Evolutionary conservation across 1,284 basidiomycete genomes (phyloP), one percentile per base, ranked within the genome.

Genomic region (Psilocybe mexicana): DNA sequence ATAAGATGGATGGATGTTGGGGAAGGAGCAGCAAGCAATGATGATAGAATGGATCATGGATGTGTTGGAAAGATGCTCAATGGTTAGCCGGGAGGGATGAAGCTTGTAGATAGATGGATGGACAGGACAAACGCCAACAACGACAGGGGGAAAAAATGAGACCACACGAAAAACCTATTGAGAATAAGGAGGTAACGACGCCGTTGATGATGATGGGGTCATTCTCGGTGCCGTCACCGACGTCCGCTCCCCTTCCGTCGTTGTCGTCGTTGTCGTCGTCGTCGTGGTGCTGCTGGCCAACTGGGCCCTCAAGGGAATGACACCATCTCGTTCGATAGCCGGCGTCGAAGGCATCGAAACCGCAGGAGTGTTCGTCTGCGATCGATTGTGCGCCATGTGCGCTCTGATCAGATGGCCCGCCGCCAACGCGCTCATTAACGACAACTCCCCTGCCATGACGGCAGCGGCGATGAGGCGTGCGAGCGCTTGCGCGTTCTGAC

Each of bases 381-480:
- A 87, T 46, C 90, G 79, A 70, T 93, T 94, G 75, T 93, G 90
- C n/a, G 82, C 84, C 77, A 96, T 85, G 71, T 96, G 93, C 26
- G 94, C 94, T 48, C 88, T 83, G 69, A 96, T 92, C 60, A 96
- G 81, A 70, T 96, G 94, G 1, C 95, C 95, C 0, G 94, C 94
- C 0, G 94, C 94, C 26, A 98, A 83, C 1, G 95, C 94, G 62
- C 87, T 87, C 72, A 98, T 83, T 62, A 98, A 81, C 18, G 90
- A 93, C 49, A 96, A 78, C 72, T 98, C 95, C 46, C 95, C 95
- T 2, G 95, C 95, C 93, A 98, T 96, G 68, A 97, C 94, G 0
- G 92, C 83, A 0, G 93, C 86, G 49, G 88, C 89, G 65, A 98
- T 91, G 67, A 97, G 83, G 42, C 93, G 84, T 1, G 95, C 95